Conservation (phyloP, 208 protist species). For the Crithidia acanthocephali region DNA sequence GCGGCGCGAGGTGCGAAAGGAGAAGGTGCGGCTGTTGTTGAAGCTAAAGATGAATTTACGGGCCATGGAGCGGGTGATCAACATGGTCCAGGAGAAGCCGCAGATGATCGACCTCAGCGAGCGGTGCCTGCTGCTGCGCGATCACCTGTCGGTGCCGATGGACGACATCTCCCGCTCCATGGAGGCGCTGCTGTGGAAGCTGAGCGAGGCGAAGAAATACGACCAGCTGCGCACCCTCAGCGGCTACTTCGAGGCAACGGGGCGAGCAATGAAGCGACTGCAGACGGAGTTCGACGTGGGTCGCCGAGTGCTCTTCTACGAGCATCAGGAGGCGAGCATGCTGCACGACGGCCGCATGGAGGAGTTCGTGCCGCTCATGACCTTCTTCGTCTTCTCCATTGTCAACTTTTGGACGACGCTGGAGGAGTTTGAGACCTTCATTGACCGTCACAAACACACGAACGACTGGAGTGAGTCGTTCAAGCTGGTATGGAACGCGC, state of each 20-base stretch:
- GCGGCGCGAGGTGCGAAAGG: slow-evolving; percentile 58
- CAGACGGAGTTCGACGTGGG: slow-evolving; percentile 73
- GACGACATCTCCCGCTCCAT: slow-evolving; percentile 54
- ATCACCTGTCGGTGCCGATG: slow-evolving; percentile 61
- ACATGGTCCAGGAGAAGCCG: slow-evolving; percentile 70
- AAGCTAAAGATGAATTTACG: slow-evolving; percentile 74
- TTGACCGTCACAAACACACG: slow-evolving; percentile 29
- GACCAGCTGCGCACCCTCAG: slow-evolving; percentile 44
- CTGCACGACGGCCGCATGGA: slow-evolving; percentile 51
- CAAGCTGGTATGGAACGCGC: slow-evolving; percentile 33
- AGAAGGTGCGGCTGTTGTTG: slow-evolving; percentile 61
- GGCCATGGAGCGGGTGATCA: slow-evolving; percentile 74
- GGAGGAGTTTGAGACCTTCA: slow-evolving; percentile 46
- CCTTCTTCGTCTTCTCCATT: slow-evolving; percentile 85
- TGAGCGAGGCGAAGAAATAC: slow-evolving; percentile 54
- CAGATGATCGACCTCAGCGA: slow-evolving; percentile 67
- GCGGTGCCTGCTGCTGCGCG: slow-evolving; percentile 55
- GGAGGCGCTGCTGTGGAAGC: slow-evolving; percentile 54
- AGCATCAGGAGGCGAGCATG: slow-evolving; percentile 27
- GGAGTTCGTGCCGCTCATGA: slow-evolving; percentile 83
- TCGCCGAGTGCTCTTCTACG: slow-evolving; percentile 67
- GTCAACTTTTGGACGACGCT: slow-evolving; percentile 79
- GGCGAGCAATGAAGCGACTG: slow-evolving; percentile 50
- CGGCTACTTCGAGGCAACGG: slow-evolving; percentile 56
- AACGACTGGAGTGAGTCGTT: slow-evolving; percentile 40